Evolutionary conservation across 1,284 basidiomycete species (phyloP), one percentile per base, ranked within the genome.

Genomic region (Stereum hirsutum): DNA sequence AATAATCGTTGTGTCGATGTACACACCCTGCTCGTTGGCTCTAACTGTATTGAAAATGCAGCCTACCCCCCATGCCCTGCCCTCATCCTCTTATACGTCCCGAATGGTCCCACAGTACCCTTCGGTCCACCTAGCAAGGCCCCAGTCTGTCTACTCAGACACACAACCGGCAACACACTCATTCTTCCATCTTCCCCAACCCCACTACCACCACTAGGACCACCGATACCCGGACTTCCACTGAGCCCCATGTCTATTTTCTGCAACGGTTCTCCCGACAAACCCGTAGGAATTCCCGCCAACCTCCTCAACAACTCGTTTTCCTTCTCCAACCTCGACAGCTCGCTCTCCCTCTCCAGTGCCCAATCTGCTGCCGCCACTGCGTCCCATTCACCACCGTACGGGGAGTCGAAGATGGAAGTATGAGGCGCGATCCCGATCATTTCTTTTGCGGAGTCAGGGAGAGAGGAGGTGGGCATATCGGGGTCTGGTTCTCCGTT

Each of bases 301-400:
- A 94, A 69, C 47, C 79, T 71, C 49, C 84, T 71, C 47, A 97
- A 65, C 49, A 87, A 74, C 42, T 77, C 74, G 57, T 97, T 96
- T 68, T 97, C 93, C 51, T 74, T 77, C 60, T 93, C 82, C 34
- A 97, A 65, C 30, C 89, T 71, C 41, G 80, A 74, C 8, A 94
- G 75, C 65, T 95, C 91, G 56, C 82, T 83, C 58, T 95, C 92
- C 45, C 91, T 70, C 55, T 92, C 88, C 45, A 96, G 60, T 0
- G 89, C 81, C 70, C 81, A 77, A 52, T 94, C 89, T 0, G 65
- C 61, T 0, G 57, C 58, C 31, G 70, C 66, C 23, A 61, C 51
- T 17, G 33, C 57, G 49, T 35, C 46, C 48, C 36, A 59, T 53
- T 20, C 55, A 47, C 44, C 46, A 15, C 39, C 28, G 19, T 49